Percentiles rank a stretch among this genome's conserved stretches.
These are phyloP conservation scores for Crithidia brevicula DNA, from an alignment of 208 protist genomes.

Conservation along the genomic window DNA sequence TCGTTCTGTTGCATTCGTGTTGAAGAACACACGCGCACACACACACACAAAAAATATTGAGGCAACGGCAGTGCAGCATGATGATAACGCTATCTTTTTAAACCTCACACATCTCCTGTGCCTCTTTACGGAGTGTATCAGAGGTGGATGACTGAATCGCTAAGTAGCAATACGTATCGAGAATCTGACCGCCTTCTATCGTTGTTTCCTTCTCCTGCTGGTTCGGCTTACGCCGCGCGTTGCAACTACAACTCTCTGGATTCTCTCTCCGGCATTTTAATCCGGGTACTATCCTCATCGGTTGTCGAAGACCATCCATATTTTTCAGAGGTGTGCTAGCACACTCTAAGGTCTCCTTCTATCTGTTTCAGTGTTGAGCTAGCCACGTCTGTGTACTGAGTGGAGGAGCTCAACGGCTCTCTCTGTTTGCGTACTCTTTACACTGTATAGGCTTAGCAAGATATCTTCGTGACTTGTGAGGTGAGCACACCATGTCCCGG, in stretches of 20 bases:
- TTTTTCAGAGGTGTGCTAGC: background rate
- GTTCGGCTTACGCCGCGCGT: background rate
- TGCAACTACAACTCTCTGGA: constrained; percentile 56
- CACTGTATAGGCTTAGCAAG: constrained; percentile 47
- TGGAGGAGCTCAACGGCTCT: background rate
- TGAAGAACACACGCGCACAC: too few relatives aligned
- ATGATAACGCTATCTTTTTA: constrained; percentile 12
- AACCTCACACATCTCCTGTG: background rate
- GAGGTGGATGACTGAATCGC: constrained; percentile 20
- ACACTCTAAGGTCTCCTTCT: too few relatives aligned
- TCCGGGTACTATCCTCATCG: constrained; percentile 45
- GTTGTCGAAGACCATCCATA: constrained; percentile 38
- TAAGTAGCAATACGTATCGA: constrained; percentile 60
- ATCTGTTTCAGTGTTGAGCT: constrained; percentile 12
- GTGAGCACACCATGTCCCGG: too few relatives aligned
- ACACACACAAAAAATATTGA: too few relatives aligned
- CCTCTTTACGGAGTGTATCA: background rate
- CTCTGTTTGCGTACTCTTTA: constrained; percentile 10
- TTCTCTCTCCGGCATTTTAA: constrained; percentile 20
- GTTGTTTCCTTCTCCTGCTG: background rate
- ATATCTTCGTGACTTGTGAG: constrained; percentile 1
- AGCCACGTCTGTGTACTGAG: constrained; percentile 40
- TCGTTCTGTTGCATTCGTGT: too few relatives aligned
- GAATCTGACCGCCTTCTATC: constrained; percentile 37
- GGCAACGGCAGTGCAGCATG: too few relatives aligned